Evolutionary conservation across 805 yeast genomes (phyloP), one percentile per base, ranked within the genome.

Genomic region (Nakazawaea peltata): DNA sequence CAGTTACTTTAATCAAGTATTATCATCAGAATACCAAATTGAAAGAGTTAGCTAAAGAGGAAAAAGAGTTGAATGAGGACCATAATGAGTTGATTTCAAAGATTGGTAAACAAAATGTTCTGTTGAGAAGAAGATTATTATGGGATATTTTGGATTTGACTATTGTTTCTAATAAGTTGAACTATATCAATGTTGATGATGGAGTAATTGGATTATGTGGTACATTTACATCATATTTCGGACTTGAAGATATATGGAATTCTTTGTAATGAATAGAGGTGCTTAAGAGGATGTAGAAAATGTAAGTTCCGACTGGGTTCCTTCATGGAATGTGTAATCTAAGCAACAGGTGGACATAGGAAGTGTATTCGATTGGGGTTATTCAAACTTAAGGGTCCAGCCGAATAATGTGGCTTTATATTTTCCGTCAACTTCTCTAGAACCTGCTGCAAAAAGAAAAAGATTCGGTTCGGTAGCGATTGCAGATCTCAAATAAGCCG

Each of bases 181-280:
- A 71, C 39, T 60, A 65, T 57, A 61, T 81, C 47, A 65, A 66
- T 46, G 63, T 75, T 48, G 74, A 77, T 53, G 96, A 88, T 47
- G 92, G 94, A 33, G 67, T 77, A 28, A 73, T 86, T 33, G 96
- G 94, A 25, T 60, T 78, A 39, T 86, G 92, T 26, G 97, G 97
- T 53, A 69, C 81, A 18, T 60, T 83, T 40, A 86, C 97, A 22
- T 81, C 95, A 26, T 41, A 77, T 32, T 64, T 86, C 57, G 95
- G 95, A 29, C 63, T 86, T 35, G 73, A 70, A 52, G 87, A 81
- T 48, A 51, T 77, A 45, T 79, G 94, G 94, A 61, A 54, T 25
- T 55, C 69, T 30, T 67, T 72, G 4, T 21, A 21, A 10, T n/a
- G n/a, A n/a, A n/a, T n/a, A n/a, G n/a, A n/a, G n/a, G n/a, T n/a